Conservation (phyloP, 306 rosid genomes). For the Erythrophleum fordii region DNA sequence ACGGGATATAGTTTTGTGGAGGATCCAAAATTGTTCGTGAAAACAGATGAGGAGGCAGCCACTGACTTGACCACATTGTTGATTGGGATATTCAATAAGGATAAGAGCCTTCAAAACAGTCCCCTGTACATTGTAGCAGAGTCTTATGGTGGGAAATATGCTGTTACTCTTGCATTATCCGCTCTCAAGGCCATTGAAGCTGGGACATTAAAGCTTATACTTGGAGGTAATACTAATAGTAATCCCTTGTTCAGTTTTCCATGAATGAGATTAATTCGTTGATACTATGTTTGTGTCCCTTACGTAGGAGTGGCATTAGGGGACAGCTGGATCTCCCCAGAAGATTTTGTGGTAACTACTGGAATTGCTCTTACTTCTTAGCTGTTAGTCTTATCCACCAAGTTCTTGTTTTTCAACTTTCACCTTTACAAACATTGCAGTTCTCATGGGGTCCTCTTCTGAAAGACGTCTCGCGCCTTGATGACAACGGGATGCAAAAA, state of each 20-base stretch:
- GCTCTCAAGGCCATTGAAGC: constrained; percentile 66
- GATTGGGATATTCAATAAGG: constrained; percentile 52
- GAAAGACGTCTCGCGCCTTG: constrained; percentile 81
- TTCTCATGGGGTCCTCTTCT: constrained; percentile 97
- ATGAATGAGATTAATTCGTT: constrained; percentile 8
- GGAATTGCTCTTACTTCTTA: neutral
- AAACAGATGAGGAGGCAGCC: constrained; percentile 83
- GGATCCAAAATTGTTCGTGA: constrained; percentile 56
- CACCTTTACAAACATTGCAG: constrained; percentile 41
- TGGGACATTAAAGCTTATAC: constrained; percentile 58
- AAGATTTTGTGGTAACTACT: constrained; percentile 76
- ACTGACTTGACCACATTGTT: constrained; percentile 72
- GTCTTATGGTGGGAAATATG: constrained; percentile 93
- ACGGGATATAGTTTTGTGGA: constrained; percentile 90
- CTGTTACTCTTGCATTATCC: constrained; percentile 75
- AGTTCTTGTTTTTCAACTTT: constrained; percentile 1
- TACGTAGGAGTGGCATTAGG: constrained; percentile 87
- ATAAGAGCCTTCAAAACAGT: constrained; percentile 63
- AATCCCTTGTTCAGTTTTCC: neutral
- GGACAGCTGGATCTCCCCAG: constrained; percentile 95
- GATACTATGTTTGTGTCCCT: neutral
- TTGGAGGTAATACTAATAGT: constrained; percentile 55
- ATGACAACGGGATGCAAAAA: constrained; percentile 56
- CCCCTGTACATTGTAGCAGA: constrained; percentile 87
- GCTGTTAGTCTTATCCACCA: neutral